phyloP scores from a whole-genome alignment of 441 rosid species.

The Adansonia gregorii region DNA sequence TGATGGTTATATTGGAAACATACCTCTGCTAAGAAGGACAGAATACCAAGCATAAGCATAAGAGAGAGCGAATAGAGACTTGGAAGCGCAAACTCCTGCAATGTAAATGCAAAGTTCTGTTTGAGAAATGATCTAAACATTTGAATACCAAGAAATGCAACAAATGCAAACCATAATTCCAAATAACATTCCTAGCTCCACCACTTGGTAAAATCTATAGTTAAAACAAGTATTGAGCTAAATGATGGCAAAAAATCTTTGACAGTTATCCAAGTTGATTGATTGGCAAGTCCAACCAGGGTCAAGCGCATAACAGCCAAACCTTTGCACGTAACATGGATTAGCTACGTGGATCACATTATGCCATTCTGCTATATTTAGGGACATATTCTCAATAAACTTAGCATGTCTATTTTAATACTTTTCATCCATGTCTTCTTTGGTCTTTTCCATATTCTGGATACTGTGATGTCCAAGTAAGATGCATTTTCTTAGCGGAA shows the following conservation, averaged over 20 bases:
- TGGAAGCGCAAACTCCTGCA: constrained; percentile 79
- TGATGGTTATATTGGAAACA: neutral
- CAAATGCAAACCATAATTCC: neutral
- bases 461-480: neutral
- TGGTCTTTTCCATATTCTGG: neutral
- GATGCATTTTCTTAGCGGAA: neutral
- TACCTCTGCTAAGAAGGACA: constrained; percentile 87
- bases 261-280: neutral
- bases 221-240: neutral
- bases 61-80: constrained; percentile 49
- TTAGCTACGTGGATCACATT: neutral
- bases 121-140: constrained; percentile 15
- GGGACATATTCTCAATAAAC: neutral
- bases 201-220: neutral
- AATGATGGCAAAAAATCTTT: neutral
- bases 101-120: constrained; percentile 23
- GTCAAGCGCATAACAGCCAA: neutral
- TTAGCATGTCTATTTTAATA: neutral
- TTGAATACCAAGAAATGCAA: constrained; percentile 13
- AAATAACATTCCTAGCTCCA: neutral
- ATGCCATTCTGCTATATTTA: neutral
- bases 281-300: neutral
- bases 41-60: constrained; percentile 59
- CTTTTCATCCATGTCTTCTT: neutral
- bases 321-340: neutral